phyloP scores from a whole-genome alignment of 345 rosid species.

The Bretschneidera sinensis region DNA sequence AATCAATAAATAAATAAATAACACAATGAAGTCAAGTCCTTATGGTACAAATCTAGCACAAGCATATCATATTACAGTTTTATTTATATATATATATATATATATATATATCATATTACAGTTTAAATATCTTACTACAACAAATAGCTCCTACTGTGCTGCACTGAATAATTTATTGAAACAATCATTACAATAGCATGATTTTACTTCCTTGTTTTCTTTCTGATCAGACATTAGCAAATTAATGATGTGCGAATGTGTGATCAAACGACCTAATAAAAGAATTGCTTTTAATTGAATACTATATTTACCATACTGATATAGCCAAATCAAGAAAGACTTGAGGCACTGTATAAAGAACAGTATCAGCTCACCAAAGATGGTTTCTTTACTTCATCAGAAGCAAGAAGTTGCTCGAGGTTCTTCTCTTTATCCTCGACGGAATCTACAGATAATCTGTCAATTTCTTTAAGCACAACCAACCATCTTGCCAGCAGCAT shows the following conservation, averaged over 20 bases:
- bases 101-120: too few species aligned
- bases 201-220: neutral
- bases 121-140: neutral
- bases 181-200: neutral
- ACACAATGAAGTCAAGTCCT: neutral
- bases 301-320: neutral
- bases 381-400: slow-evolving; percentile 51
- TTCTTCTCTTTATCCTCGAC: slow-evolving; percentile 39
- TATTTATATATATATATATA: too few species aligned
- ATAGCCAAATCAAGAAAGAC: neutral
- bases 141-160: neutral
- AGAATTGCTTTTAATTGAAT: neutral
- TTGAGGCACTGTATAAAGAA: neutral
- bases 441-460: slow-evolving; percentile 30
- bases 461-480: slow-evolving; percentile 68
- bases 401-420: slow-evolving; percentile 33
- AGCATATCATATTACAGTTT: neutral
- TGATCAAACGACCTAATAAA: neutral
- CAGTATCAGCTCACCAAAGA: slow-evolving; percentile 41
- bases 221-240: too few species aligned
- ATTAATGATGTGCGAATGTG: too few species aligned
- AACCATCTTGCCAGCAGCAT: slow-evolving; percentile 76
- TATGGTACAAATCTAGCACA: neutral
- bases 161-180: neutral
- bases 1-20: too few species aligned